phyloP scores from a whole-genome alignment of 345 rosid genomes.

The Hibiscus tridactylites region DNA sequence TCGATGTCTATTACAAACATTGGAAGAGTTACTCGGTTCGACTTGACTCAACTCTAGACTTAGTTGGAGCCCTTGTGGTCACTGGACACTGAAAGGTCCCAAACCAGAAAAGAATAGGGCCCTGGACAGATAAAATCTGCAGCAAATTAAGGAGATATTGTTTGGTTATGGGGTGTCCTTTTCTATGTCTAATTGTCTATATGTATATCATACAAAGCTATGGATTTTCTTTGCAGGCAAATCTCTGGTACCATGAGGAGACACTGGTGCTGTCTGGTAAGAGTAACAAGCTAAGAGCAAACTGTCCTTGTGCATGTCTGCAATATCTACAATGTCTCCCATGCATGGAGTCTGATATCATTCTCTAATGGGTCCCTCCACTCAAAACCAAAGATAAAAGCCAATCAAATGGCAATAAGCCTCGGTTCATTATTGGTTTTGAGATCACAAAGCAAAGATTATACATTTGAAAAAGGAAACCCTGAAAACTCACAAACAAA shows the following conservation, averaged over 20 bases:
- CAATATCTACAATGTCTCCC: not conserved
- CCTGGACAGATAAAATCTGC: constrained; percentile 19
- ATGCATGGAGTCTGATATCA: not conserved
- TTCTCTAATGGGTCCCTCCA: not conserved
- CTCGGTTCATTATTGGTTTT: constrained; percentile 6
- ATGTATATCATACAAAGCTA: not conserved
- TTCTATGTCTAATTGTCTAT: constrained; percentile 8
- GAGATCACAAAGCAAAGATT: not conserved
- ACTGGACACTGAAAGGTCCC: too few species aligned
- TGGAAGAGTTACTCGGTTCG: not conserved
- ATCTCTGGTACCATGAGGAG: constrained; percentile 9
- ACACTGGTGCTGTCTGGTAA: constrained; percentile 13
- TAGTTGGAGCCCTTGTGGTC: too few species aligned
- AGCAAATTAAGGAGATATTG: constrained; percentile 13
- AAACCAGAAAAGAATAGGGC: too few species aligned
- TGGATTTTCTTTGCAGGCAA: not conserved
- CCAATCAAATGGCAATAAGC: not conserved
- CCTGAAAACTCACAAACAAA: constrained; percentile 22
- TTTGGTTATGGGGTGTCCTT: constrained; percentile 22
- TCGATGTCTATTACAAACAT: too few species aligned
- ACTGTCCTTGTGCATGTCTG: constrained; percentile 14
- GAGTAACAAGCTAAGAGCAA: not conserved
- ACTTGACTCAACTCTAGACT: not conserved
- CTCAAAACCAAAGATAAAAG: not conserved
- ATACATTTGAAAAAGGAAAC: not conserved